Evolutionary conservation across 495 filamentous ascomycete genomes (phyloP).

Genomic region (Glarea lozoyensis): DNA sequence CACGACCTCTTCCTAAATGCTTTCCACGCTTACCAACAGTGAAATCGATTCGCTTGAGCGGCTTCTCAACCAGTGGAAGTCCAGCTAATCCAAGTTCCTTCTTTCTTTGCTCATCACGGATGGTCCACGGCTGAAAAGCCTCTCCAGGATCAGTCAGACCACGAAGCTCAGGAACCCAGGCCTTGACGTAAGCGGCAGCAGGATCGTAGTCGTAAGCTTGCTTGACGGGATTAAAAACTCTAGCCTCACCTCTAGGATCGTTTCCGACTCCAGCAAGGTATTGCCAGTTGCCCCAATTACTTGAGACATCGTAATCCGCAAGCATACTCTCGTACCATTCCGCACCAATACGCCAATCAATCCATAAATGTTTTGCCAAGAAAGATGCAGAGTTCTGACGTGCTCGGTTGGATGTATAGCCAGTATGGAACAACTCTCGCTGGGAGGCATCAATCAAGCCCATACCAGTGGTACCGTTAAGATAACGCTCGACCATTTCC

Average conservation of each 20-base stretch:
- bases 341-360: conserved; percentile 69
- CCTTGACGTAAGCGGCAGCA: conserved; percentile 52
- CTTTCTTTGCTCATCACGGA: conserved; percentile 36
- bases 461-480: conserved; percentile 55
- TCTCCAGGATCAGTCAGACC: conserved; percentile 30
- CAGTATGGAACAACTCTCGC: conserved; percentile 59
- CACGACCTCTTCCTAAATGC: conserved; percentile 1
- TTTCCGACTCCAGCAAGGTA: conserved; percentile 68
- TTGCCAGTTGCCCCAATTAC: conserved; percentile 75
- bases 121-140: conserved; percentile 57
- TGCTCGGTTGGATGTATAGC: conserved; percentile 62
- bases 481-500: conserved; percentile 37
- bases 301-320: conserved; percentile 61
- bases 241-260: conserved; percentile 48
- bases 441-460: conserved; percentile 63
- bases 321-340: conserved; percentile 70
- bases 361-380: conserved; percentile 57
- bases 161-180: conserved; percentile 55
- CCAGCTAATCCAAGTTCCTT: conserved; percentile 39
- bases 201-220: conserved; percentile 62
- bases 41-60: conserved; percentile 39
- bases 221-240: conserved; percentile 68
- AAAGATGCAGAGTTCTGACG: conserved; percentile 66
- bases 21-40: conserved; percentile 20
- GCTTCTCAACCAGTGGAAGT: conserved; percentile 36